Conservation (phyloP, 1,284 basidiomycete species). For the Porogramme epimiltina region DNA sequence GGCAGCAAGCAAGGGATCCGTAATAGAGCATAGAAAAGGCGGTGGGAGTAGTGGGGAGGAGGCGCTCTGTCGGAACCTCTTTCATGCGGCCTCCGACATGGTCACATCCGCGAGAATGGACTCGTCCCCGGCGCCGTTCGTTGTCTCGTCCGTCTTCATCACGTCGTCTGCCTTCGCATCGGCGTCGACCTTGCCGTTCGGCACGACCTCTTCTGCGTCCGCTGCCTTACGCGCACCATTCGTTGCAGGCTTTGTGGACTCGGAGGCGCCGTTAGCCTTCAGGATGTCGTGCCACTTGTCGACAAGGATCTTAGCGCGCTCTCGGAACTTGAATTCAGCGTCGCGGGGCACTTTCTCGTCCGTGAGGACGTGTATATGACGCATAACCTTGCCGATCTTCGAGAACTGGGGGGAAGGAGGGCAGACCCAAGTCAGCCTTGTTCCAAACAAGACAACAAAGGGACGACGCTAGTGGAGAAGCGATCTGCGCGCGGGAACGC, state of each 20-base stretch:
- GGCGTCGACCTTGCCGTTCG: conserved; percentile 26
- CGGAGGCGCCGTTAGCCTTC: conserved; percentile 41
- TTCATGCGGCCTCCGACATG: conserved; percentile 43
- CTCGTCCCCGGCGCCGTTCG: conserved; percentile 33
- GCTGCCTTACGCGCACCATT: conserved; percentile 27
- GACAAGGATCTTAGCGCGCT: conserved; percentile 74
- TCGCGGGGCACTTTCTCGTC: conserved; percentile 78
- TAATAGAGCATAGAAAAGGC: background rate
- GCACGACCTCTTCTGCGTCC: conserved; percentile 24
- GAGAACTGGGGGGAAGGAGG: conserved; percentile 61
- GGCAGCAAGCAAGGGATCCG: background rate
- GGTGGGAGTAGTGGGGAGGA: background rate
- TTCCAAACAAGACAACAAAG: conserved; percentile 23
- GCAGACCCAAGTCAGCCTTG: conserved; percentile 19
- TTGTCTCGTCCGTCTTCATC: conserved; percentile 26
- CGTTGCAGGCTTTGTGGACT: conserved; percentile 25
- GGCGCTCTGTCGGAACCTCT: background rate
- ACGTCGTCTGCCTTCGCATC: conserved; percentile 29
- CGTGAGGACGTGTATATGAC: conserved; percentile 80
- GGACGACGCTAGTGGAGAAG: conserved; percentile 12
- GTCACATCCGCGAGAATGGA: conserved; percentile 45
- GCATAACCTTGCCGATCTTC: conserved; percentile 99
- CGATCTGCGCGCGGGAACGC: conserved; percentile 24
- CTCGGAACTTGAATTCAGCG: conserved; percentile 85
- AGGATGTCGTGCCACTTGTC: conserved; percentile 75